Base-by-base conservation (phyloP, 169 alveolate species). In the Theileria annulata region DNA sequence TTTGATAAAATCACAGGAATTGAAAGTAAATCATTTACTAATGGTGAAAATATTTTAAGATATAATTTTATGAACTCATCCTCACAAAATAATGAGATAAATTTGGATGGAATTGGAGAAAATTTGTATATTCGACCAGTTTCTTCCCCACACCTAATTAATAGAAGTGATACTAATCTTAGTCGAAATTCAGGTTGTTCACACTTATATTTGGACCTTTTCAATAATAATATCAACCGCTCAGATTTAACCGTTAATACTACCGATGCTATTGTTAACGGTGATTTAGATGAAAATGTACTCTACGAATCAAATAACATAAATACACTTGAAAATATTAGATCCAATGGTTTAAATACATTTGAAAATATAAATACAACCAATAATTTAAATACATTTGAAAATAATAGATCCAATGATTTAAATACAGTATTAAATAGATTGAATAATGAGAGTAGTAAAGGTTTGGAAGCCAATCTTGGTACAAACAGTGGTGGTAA, bases 81-180 rank as follows among this genome's bases (percentile, higher is more conserved):
- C 35, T 80, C 76, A 21, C 67, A 59, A 59, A 80, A 67, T 33
- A 72, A 68, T 58, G 30, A 73, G 69, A 79, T 79, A 66, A 71
- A 79, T 31, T 73, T 71, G 9, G 59, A 59, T 28, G 69, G 75
- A 51, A 80, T 73, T 17, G 75, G 75, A 62, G 68, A 27, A 12
- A 27, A 23, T 13, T 19, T 60, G 33, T 62, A 71, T 28, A 74
- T 62, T 27, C 75, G 69, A 59, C 54, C 47, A 4, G 48, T 75
- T 35, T 70, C 79, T 9, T 77, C 79, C 80, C 51, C 85, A 42
- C 85, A 70, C 13, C 59, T 69, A 49, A 64, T 83, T 75, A 76
- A 71, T 23, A 80, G 80, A 23, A 17, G 59, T 23, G 69, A 77
- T 59, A 60, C 79, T 67, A 68, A 56, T 42, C 51, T 42, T 42